Evolutionary conservation across 495 filamentous ascomycete genomes (phyloP).

Genomic region (Tetracladium setigerum): DNA sequence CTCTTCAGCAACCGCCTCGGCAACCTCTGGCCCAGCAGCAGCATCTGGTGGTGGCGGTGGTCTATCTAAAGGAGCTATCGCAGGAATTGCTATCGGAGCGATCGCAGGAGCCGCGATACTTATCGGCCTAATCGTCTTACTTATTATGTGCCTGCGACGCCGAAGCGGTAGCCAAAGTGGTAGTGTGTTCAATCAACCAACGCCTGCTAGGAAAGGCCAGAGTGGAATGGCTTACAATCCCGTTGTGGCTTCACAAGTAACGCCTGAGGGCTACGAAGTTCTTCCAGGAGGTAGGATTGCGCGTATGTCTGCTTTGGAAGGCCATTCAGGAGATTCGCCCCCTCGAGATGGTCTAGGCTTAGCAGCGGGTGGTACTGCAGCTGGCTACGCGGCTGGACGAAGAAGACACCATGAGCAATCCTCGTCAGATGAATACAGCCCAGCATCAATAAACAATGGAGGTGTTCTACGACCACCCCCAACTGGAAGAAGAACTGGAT

Average conservation of each 20-base stretch:
- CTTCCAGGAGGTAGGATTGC: conserved; percentile 86
- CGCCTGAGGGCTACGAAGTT: conserved; percentile 58
- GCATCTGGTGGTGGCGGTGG: conserved; percentile 7
- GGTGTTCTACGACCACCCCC: conserved; percentile 51
- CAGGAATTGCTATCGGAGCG: conserved; percentile 81
- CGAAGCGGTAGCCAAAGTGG: conserved; percentile 52
- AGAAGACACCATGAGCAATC: conserved; percentile 63
- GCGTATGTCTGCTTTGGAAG: conserved; percentile 91
- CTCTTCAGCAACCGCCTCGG: conserved; percentile 19
- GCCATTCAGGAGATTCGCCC: conserved; percentile 51
- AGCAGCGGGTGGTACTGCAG: conserved; percentile 30
- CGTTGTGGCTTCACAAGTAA: conserved; percentile 20
- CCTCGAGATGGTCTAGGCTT: conserved; percentile 32
- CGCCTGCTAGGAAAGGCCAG: conserved; percentile 54
- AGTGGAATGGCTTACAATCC: conserved; percentile 28
- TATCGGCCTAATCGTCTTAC: conserved; percentile 50
- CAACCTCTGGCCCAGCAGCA: background rate
- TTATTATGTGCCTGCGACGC: conserved; percentile 50
- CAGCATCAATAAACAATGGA: conserved; percentile 56
- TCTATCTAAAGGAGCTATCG: conserved; percentile 77
- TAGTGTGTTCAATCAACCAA: conserved; percentile 78
- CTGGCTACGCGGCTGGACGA: conserved; percentile 30
- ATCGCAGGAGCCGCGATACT: conserved; percentile 65
- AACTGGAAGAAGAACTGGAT: conserved; percentile 70
- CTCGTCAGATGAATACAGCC: conserved; percentile 77